Conservation (phyloP, 805 yeast genomes). For the Yamadazyma insecticola region DNA sequence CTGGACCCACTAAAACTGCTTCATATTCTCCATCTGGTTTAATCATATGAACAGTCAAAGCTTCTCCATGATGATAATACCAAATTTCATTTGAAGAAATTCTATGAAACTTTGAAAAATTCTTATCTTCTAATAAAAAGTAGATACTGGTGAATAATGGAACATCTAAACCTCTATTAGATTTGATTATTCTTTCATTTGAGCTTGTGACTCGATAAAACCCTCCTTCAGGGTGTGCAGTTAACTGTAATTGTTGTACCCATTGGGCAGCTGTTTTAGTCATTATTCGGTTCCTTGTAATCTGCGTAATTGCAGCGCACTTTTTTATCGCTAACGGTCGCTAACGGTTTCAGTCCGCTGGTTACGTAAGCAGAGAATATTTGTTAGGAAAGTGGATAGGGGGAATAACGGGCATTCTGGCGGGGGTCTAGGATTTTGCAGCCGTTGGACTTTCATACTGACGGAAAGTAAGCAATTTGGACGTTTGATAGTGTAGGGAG, state of each 20-base stretch:
- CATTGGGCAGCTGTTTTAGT: slow-evolving; percentile 11
- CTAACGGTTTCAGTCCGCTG: neutral
- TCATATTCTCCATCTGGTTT: slow-evolving; percentile 16
- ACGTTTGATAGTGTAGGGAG: no score
- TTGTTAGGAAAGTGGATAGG: no score
- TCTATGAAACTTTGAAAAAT: slow-evolving; percentile 18
- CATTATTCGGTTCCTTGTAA: no score
- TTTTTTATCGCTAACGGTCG: neutral
- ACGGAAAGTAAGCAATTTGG: no score
- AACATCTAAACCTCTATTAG: slow-evolving; percentile 17
- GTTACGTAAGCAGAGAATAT: neutral
- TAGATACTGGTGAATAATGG: slow-evolving; percentile 18
- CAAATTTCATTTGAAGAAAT: slow-evolving; percentile 20
- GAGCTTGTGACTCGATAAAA: slow-evolving; percentile 14
- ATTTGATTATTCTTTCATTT: slow-evolving; percentile 9
- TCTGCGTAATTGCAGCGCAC: no score
- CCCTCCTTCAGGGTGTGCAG: slow-evolving; percentile 20
- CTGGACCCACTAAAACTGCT: slow-evolving; percentile 12
- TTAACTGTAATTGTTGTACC: slow-evolving; percentile 10
- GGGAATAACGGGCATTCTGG: no score
- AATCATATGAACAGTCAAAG: slow-evolving; percentile 19
- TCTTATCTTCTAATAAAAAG: slow-evolving; percentile 15
- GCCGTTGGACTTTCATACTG: no score
- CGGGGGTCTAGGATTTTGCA: no score
- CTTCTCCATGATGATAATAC: slow-evolving; percentile 18